phyloP scores from a whole-genome alignment of 495 filamentous ascomycete species.

The Penicillium coprophilum region DNA sequence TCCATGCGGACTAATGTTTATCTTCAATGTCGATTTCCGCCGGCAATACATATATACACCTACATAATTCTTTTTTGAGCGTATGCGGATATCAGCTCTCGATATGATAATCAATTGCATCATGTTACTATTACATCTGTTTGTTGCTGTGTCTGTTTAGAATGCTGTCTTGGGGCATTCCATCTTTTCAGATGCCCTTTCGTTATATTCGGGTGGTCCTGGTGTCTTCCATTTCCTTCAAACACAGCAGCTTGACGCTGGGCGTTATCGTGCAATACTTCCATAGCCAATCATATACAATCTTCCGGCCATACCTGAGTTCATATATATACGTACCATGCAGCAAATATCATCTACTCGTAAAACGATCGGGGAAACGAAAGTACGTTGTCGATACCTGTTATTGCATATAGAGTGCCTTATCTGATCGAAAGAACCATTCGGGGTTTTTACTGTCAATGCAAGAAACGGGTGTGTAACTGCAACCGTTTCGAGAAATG shows the following conservation, averaged over 20 bases:
- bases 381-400: not conserved
- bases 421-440: not conserved
- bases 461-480: not conserved
- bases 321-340: not conserved
- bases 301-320: constrained; percentile 13
- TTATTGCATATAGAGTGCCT: not conserved
- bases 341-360: not conserved
- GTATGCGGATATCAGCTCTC: not conserved
- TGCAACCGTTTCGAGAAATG: not conserved
- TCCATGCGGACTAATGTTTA: constrained; percentile 14
- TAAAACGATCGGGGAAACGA: not conserved
- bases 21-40: constrained; percentile 5
- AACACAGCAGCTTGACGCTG: not conserved
- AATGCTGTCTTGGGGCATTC: not conserved
- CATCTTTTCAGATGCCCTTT: not conserved
- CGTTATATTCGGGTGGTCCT: constrained; percentile 7
- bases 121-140: not conserved
- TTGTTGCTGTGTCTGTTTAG: not conserved
- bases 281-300: constrained; percentile 22
- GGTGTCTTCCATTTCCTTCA: not conserved
- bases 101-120: constrained; percentile 16
- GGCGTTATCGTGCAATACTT: constrained; percentile 13
- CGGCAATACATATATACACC: constrained; percentile 3
- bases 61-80: constrained; percentile 11
- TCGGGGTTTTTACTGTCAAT: not conserved